phyloP scores from a whole-genome alignment of 2,329 filamentous ascomycete species.

The Colletotrichum liriopes region DNA sequence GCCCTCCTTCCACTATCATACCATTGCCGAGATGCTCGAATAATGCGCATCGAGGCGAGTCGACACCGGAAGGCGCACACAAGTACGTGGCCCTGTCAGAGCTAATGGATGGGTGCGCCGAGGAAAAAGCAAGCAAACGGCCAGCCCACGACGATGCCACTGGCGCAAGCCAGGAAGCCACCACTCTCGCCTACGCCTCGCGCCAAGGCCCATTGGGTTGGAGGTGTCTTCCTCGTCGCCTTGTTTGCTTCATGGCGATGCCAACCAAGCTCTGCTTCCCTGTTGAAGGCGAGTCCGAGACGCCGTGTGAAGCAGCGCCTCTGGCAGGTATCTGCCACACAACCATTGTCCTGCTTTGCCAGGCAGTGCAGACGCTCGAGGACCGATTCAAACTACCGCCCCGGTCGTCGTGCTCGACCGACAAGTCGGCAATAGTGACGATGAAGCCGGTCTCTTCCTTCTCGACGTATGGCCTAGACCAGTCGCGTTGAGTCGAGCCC shows the following conservation, averaged over 20 bases:
- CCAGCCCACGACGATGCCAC: constrained; percentile 28
- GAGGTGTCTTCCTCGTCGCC: background rate
- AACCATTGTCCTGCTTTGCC: background rate
- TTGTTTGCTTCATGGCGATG: constrained; percentile 16
- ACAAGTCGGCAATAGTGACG: no score
- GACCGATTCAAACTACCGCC: background rate
- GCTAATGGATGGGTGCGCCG: constrained; percentile 23
- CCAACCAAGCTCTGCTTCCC: constrained; percentile 4
- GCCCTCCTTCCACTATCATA: background rate
- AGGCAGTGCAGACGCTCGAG: background rate
- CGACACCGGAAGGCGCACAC: constrained; percentile 7
- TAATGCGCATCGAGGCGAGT: constrained; percentile 8
- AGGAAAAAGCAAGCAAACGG: constrained; percentile 36
- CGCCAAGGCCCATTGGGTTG: constrained; percentile 17
- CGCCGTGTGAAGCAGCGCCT: background rate
- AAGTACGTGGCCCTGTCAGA: constrained; percentile 15
- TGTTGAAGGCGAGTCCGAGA: background rate
- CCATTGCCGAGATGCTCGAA: constrained; percentile 15
- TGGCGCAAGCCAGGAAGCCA: constrained; percentile 32
- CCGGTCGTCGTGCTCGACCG: background rate
- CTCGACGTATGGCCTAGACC: background rate
- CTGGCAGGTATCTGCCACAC: background rate
- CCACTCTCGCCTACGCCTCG: constrained; percentile 12
- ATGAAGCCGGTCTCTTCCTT: background rate
- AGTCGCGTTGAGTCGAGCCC: constrained; percentile 5